Evolutionary conservation across 2,329 filamentous ascomycete species (phyloP).

Genomic region (Dothidotthia symphoricarpi): DNA sequence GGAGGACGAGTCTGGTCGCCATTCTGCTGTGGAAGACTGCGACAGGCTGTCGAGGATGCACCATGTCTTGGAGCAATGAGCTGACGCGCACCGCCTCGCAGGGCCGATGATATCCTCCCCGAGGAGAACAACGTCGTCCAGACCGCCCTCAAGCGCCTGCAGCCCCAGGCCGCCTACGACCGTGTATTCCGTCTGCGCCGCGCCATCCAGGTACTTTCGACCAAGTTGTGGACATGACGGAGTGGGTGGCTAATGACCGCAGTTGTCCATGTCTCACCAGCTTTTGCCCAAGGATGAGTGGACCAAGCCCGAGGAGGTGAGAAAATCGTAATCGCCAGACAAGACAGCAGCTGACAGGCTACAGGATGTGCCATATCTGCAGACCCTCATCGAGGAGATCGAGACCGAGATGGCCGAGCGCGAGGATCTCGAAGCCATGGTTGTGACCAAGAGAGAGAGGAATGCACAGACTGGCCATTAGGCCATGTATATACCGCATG

Average conservation of each 20-base stretch:
- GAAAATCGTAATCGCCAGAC: constrained; percentile 5
- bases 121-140: constrained; percentile 89
- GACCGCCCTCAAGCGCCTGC: constrained; percentile 84
- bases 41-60: neutral
- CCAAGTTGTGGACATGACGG: neutral
- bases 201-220: constrained; percentile 72
- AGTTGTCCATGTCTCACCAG: constrained; percentile 66
- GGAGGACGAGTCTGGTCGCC: too few relatives aligned
- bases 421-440: constrained; percentile 66
- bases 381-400: constrained; percentile 66
- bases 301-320: constrained; percentile 66
- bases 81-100: constrained; percentile 47
- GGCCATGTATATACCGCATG: constrained; percentile 21
- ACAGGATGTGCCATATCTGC: constrained; percentile 66
- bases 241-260: constrained; percentile 21
- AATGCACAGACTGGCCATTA: constrained; percentile 30
- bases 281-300: constrained; percentile 64
- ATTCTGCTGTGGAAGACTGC: constrained; percentile 3
- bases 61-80: constrained; percentile 9
- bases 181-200: constrained; percentile 95
- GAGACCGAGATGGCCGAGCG: constrained; percentile 67
- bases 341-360: constrained; percentile 3
- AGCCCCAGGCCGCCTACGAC: constrained; percentile 89
- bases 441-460: constrained; percentile 50
- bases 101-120: constrained; percentile 90